phyloP scores from a whole-genome alignment of 2,329 filamentous ascomycete species.

The Fusarium sp. region DNA sequence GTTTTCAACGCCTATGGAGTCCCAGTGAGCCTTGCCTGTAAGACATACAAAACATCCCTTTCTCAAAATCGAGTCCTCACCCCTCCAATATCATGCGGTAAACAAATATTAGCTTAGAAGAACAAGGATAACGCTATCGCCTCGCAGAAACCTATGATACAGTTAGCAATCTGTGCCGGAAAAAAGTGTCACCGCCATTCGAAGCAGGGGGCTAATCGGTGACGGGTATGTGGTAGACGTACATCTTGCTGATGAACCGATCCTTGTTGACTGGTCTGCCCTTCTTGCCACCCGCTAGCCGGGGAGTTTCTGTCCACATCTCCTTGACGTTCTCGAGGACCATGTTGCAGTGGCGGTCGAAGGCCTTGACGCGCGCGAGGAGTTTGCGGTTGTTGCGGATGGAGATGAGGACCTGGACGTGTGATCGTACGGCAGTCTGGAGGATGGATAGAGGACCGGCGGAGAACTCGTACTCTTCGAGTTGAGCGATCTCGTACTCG shows the following conservation, averaged over 20 bases:
- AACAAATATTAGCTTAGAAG: conserved; percentile 72
- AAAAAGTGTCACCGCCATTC: conserved; percentile 25
- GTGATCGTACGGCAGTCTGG: conserved; percentile 93
- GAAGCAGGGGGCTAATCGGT: not conserved
- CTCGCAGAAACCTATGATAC: conserved; percentile 79
- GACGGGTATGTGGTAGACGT: conserved; percentile 51
- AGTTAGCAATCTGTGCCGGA: conserved; percentile 34
- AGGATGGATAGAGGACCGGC: conserved; percentile 81
- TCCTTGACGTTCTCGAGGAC: conserved; percentile 93
- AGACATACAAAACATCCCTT: conserved; percentile 48
- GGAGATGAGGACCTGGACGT: conserved; percentile 96
- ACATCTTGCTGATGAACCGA: conserved; percentile 98
- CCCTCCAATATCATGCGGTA: conserved; percentile 28
- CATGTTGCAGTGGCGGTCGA: conserved; percentile 99
- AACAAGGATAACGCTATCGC: conserved; percentile 89
- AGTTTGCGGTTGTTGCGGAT: conserved; percentile 99
- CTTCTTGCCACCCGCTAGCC: conserved; percentile 85
- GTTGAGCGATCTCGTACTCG: conserved; percentile 89
- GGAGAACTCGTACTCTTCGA: conserved; percentile 68
- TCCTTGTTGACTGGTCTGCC: conserved; percentile 96
- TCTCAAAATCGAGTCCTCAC: conserved; percentile 42
- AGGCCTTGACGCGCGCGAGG: conserved; percentile 96
- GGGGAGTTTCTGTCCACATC: conserved; percentile 98
- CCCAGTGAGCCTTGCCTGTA: conserved; percentile 48
- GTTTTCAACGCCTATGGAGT: conserved; percentile 56